Evolutionary conservation across 768 basidiomycete genomes (phyloP).

Genomic region (Kwoniella heveanensis): DNA sequence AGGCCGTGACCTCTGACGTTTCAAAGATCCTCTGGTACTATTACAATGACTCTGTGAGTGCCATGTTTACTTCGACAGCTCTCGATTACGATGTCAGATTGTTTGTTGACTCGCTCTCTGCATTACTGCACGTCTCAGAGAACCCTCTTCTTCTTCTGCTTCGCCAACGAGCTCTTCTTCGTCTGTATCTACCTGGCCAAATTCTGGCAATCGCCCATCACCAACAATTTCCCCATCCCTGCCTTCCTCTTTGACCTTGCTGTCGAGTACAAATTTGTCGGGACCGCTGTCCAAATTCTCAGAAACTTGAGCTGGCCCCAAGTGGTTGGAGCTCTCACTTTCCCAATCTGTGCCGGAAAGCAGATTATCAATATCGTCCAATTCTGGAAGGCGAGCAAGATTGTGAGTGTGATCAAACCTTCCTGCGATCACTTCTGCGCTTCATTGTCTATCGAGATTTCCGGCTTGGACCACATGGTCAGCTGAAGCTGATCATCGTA

Average conservation of each 20-base stretch:
- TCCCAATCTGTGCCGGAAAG: conserved; percentile 74
- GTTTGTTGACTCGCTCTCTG: no score
- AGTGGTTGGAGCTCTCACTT: conserved; percentile 65
- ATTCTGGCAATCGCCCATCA: conserved; percentile 74
- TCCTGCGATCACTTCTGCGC: neutral
- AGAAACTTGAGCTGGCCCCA: conserved; percentile 72
- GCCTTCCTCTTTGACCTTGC: conserved; percentile 30
- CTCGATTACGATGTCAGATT: no score
- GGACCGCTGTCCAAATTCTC: conserved; percentile 29
- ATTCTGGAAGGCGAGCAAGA: conserved; percentile 88
- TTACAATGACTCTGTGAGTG: conserved; percentile 84
- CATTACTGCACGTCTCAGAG: no score
- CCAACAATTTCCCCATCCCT: conserved; percentile 56
- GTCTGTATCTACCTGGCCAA: conserved; percentile 91
- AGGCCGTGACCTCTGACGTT: conserved; percentile 86
- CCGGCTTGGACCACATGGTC: no score
- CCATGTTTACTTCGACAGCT: no score
- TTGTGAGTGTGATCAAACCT: conserved; percentile 40
- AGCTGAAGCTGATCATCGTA: neutral
- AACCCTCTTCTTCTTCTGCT: conserved; percentile 88
- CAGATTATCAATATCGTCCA: conserved; percentile 95
- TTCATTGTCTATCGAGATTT: no score
- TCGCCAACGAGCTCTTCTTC: conserved; percentile 93
- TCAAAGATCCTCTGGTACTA: conserved; percentile 88
- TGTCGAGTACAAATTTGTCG: conserved; percentile 27